These are phyloP conservation scores for Blastobotrys malaysiensis DNA, from an alignment of 1,139 yeast genomes.

Conservation along the genomic window DNA sequence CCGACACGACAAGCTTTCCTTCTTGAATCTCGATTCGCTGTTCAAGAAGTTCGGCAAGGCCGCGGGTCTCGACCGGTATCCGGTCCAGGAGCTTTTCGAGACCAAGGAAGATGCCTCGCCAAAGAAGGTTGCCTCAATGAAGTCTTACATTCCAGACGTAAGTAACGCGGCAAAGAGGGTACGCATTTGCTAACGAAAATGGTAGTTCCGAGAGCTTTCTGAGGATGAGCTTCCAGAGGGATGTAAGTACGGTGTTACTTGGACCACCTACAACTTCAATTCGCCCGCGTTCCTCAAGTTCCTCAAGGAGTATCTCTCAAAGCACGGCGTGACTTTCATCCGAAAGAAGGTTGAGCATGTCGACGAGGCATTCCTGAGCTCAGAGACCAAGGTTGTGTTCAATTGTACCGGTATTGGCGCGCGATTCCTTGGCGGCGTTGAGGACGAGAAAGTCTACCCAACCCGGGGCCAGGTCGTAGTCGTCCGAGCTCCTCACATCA, in stretches of 20 bases:
- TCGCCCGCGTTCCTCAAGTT: conserved; percentile 53
- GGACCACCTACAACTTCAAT: conserved; percentile 60
- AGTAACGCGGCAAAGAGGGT: not conserved
- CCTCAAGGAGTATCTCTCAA: conserved; percentile 40
- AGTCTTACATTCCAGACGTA: conserved; percentile 44
- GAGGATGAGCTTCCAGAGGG: conserved; percentile 42
- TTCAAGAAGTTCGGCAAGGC: conserved; percentile 48
- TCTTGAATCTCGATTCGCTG: conserved; percentile 42
- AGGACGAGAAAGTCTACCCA: conserved; percentile 51
- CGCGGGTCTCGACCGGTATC: conserved; percentile 51
- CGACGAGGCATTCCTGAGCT: conserved; percentile 43
- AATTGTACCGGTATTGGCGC: conserved; percentile 72
- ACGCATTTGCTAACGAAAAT: not conserved
- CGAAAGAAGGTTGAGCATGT: conserved; percentile 46
- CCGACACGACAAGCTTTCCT: conserved; percentile 51
- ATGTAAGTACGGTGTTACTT: conserved; percentile 48
- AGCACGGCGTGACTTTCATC: conserved; percentile 46
- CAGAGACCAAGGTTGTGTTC: conserved; percentile 45
- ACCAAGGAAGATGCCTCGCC: conserved; percentile 45
- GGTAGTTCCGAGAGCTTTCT: conserved; percentile 4
- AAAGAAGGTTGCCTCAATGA: conserved; percentile 42
- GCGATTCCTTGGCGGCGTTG: conserved; percentile 49
- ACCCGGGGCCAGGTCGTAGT: conserved; percentile 69
- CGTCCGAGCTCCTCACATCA: conserved; percentile 41
- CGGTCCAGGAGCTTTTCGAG: conserved; percentile 52